These are phyloP conservation scores for Backusella morwellensis DNA, from an alignment of 192 early-diverging fungal species.

Conservation along the genomic window DNA sequence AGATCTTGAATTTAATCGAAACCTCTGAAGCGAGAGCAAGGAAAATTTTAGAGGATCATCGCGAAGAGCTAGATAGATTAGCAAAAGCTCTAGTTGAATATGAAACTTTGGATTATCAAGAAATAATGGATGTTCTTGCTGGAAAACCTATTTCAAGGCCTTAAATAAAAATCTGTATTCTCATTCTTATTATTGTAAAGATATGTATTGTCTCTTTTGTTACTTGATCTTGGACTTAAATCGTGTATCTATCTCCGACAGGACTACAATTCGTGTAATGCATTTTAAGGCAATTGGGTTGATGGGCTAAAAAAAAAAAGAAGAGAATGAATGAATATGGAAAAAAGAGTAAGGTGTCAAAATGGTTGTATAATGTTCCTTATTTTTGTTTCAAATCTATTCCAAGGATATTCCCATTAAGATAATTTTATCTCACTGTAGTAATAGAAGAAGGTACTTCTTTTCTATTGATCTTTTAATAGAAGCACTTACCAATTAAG, in stretches of 20 bases:
- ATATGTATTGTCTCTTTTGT: neutral
- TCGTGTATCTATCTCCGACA: neutral
- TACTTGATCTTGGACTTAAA: neutral
- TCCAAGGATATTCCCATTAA: neutral
- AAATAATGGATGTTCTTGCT: conserved; percentile 77
- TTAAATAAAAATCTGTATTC: conserved; percentile 11
- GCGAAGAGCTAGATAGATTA: conserved; percentile 86
- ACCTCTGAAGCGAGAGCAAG: conserved; percentile 68
- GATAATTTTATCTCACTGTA: neutral
- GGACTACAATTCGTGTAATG: neutral
- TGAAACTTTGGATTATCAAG: conserved; percentile 89
- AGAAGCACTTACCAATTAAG: neutral
- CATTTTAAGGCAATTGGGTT: neutral
- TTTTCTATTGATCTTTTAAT: neutral
- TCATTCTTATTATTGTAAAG: neutral
- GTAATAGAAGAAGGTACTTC: neutral
- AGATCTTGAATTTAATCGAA: conserved; percentile 78
- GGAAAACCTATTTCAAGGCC: conserved; percentile 60
- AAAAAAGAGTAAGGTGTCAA: neutral
- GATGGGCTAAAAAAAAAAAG: neutral
- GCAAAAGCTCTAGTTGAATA: conserved; percentile 92
- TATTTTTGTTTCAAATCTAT: neutral
- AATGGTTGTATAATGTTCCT: neutral
- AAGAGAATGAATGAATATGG: neutral
- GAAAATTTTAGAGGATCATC: conserved; percentile 68